Percentiles rank a stretch among this genome's conserved stretches.
Evolutionary conservation across 2,329 filamentous ascomycete species (phyloP).

Genomic region (Tolypocladium tropicale): DNA sequence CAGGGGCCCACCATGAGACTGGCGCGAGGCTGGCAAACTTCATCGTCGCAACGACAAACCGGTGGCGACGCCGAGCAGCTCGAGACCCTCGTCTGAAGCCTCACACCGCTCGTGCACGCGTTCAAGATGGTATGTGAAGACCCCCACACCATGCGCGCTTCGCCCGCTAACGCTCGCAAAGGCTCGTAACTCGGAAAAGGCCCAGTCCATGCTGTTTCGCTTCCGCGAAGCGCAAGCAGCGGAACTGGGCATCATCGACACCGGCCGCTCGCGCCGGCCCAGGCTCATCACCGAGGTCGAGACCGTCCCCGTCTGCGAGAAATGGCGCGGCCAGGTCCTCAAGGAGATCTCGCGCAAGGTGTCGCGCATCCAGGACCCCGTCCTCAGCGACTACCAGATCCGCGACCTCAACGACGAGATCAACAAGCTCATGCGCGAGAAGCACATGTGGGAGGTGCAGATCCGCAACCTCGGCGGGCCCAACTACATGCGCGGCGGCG

Average conservation of each 20-base stretch:
- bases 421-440: conserved; percentile 98
- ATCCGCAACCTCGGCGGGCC: conserved; percentile 93
- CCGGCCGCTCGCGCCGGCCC: conserved; percentile 77
- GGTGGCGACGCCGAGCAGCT: background rate
- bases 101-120: background rate
- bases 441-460: conserved; percentile 98
- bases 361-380: conserved; percentile 83
- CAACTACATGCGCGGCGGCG: conserved; percentile 79
- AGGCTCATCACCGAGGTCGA: conserved; percentile 83
- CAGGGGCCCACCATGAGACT: background rate
- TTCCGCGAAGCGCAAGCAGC: conserved; percentile 96
- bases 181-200: conserved; percentile 97
- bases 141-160: rapidly evolving
- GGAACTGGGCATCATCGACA: conserved; percentile 92
- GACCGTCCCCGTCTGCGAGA: conserved; percentile 79
- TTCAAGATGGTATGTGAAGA: background rate
- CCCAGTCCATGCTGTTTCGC: conserved; percentile 99
- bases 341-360: conserved; percentile 97
- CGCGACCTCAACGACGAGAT: conserved; percentile 98
- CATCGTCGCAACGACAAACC: background rate
- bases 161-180: conserved; percentile 19
- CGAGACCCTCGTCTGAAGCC: background rate
- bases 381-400: conserved; percentile 93
- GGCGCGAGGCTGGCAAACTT: background rate
- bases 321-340: conserved; percentile 95